A percentile compares a stretch with the other conserved stretches of the same genome.
Evolutionary conservation across 371 early-diverging fungal species (phyloP).

Genomic region (Rhizopus stolonifer): DNA sequence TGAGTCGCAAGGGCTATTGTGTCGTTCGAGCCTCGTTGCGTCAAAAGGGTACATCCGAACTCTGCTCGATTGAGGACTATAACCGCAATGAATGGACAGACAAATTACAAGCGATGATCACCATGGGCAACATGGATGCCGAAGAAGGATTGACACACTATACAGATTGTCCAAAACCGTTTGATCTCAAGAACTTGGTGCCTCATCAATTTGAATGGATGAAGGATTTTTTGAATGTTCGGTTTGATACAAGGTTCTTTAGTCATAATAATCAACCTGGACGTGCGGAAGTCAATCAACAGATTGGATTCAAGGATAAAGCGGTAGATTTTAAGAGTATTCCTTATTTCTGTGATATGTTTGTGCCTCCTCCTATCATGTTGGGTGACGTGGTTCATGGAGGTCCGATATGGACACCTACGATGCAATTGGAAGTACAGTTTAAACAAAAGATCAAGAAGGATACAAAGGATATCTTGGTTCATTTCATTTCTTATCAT

Average conservation of each 20-base stretch:
- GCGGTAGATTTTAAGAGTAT: constrained; percentile 42
- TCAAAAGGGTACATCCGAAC: not conserved
- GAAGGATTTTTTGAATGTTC: constrained; percentile 22
- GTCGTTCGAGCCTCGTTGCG: constrained; percentile 29
- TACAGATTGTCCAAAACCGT: constrained; percentile 23
- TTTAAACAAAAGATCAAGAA: constrained; percentile 34
- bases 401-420: constrained; percentile 42
- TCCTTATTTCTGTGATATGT: constrained; percentile 47
- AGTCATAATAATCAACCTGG: constrained; percentile 14
- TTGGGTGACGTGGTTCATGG: constrained; percentile 30
- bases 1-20: constrained; percentile 43
- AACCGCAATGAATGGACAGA: constrained; percentile 23
- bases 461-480: constrained; percentile 26
- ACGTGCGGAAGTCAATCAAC: constrained; percentile 33
- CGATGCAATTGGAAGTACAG: constrained; percentile 47
- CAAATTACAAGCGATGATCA: constrained; percentile 37
- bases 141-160: constrained; percentile 34
- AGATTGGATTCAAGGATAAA: constrained; percentile 34
- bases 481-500: constrained; percentile 35
- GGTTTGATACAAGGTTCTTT: constrained; percentile 8
- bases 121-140: constrained; percentile 45
- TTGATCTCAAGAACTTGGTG: constrained; percentile 15
- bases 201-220: constrained; percentile 32
- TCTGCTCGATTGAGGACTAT: constrained; percentile 17
- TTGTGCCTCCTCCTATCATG: constrained; percentile 34